Evolutionary conservation across 2,329 filamentous ascomycete species (phyloP).

Genomic region (Pseudocercospora fuligena): DNA sequence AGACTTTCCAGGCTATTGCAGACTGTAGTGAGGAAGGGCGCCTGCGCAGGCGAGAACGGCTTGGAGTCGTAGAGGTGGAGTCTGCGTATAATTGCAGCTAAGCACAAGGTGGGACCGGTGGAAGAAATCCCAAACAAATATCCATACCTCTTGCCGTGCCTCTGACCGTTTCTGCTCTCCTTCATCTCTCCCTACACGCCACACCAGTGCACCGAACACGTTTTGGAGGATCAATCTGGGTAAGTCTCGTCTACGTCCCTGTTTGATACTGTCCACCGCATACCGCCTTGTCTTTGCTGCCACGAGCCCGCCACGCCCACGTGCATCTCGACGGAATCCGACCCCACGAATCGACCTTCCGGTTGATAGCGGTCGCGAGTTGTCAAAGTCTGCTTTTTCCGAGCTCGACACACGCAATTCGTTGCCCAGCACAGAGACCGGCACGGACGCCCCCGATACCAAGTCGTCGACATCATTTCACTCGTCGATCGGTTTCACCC

Average conservation of each 20-base stretch:
- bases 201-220: conserved; percentile 2
- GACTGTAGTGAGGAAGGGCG: neutral
- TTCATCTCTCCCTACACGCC: neutral
- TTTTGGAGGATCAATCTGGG: neutral
- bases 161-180: neutral
- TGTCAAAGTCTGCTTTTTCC: conserved; percentile 21
- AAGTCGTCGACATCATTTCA: conserved; percentile 27
- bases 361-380: conserved; percentile 16
- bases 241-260: neutral
- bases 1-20: conserved; percentile 16
- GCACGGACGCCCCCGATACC: neutral
- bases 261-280: neutral
- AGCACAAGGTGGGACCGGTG: neutral
- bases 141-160: neutral
- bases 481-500: conserved; percentile 26
- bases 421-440: conserved; percentile 7
- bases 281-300: conserved; percentile 11
- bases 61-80: conserved; percentile 16
- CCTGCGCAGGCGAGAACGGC: conserved; percentile 11
- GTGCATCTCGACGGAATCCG: neutral
- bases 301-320: conserved; percentile 14
- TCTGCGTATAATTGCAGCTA: conserved; percentile 20
- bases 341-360: conserved; percentile 7
- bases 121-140: conserved; percentile 16
- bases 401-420: conserved; percentile 8